phyloP scores from a whole-genome alignment of 192 early-diverging fungal species.

The Coemansia sp. region DNA sequence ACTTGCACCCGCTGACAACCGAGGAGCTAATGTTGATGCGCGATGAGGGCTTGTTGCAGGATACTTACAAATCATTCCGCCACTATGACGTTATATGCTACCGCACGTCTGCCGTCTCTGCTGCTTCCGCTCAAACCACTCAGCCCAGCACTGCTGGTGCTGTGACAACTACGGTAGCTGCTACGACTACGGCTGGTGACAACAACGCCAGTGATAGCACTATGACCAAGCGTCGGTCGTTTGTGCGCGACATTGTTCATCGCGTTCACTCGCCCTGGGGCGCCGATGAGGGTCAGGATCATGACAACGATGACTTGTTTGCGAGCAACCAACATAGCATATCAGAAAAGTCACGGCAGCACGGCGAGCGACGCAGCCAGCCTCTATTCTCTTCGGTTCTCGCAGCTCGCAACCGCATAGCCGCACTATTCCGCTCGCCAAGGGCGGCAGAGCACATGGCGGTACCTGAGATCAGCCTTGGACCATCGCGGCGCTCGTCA shows the following conservation, averaged over 20 bases:
- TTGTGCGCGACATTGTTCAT: slow-evolving; percentile 28
- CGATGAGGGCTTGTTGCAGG: slow-evolving; percentile 89
- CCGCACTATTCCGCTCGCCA: neutral
- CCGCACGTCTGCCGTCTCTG: slow-evolving; percentile 25
- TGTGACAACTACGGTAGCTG: neutral
- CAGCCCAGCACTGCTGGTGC: neutral
- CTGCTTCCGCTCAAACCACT: neutral
- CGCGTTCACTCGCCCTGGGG: slow-evolving; percentile 15
- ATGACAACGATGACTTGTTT: slow-evolving; percentile 3
- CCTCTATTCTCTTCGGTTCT: neutral
- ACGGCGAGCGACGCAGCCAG: neutral
- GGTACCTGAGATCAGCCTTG: slow-evolving; percentile 7
- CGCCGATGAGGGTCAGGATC: neutral
- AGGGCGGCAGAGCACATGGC: neutral
- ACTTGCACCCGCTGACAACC: slow-evolving; percentile 77
- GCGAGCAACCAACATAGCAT: neutral
- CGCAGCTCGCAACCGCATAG: neutral
- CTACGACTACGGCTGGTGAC: neutral
- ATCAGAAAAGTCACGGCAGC: neutral
- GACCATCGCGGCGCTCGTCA: slow-evolving; percentile 1
- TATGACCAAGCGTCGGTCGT: slow-evolving; percentile 19
- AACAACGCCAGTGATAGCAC: neutral
- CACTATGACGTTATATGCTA: slow-evolving; percentile 74
- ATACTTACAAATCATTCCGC: slow-evolving; percentile 86
- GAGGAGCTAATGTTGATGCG: slow-evolving; percentile 90